Base-by-base conservation (phyloP, 148 eudicot genomes). In the Rhododendron molle region DNA sequence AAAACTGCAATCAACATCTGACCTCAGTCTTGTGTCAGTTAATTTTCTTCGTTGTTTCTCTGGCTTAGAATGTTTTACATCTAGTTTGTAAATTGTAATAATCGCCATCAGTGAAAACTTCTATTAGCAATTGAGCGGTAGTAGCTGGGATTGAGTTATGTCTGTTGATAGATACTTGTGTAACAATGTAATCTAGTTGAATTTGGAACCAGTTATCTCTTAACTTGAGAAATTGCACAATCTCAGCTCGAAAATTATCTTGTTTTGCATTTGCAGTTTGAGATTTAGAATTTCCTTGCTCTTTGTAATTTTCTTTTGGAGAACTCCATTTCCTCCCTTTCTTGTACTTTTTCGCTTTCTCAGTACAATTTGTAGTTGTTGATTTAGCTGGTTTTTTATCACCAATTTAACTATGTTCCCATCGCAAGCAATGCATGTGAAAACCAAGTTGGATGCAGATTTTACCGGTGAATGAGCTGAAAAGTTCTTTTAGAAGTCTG, bases 401-500 rank as follows among this genome's bases (percentile, higher is more conserved):
- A 30, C 12, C 81, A 78, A 50, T 26, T 79, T 30, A 14, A 50
- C 40, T 7, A 80, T 52, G 21, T 80, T 80, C 30, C 65, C 56
- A 36, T 80, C 3, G 14, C 74, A 4, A 49, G 73, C 28, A 84
- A 83, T 86, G 81, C 88, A 26, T 73, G 80, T 80, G 76, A 71
- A 73, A 85, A 69, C 28, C 76, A 47, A 30, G 83, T 78, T 80
- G 49, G 50, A 50, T 84, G 81, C 23, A 84, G 71, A 34, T 84
- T 50, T 16, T 46, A 44, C 28, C 44, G 0, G 20, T 83, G 54
- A 34, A 7, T 58, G 84, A 83, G n/a, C 76, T 83, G 40, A 67
- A 65, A 83, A 69, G 44, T 69, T 76, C 13, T 71, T 65, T 47
- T 47, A 28, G 40, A 83, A 69, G 47, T 58, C 71, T 54, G 5